Evolutionary conservation across 1,284 basidiomycete species (phyloP), one percentile per base, ranked within the genome.

Genomic region (Ceratobasidium sp.): DNA sequence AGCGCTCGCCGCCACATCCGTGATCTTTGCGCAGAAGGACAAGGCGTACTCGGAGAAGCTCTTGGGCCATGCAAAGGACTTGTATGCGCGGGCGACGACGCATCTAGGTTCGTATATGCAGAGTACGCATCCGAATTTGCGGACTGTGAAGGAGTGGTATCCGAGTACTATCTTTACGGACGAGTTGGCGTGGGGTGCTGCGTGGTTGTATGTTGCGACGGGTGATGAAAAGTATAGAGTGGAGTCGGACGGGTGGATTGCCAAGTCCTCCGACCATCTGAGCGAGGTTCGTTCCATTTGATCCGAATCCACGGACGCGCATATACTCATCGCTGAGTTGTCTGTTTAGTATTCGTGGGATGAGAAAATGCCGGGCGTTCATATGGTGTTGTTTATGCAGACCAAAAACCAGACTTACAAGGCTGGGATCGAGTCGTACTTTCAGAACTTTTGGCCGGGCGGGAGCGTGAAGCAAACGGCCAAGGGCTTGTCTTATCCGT

Each of bases 391-490:
- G 29, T 75, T 27, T 22, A 9, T 45, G 33, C 62, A 67, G 44
- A 75, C 73, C 51, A 56, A 67, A 51, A 67, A 75, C 41, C 50
- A 54, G 31, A 75, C 73, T 9, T 75, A 75, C 47, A 57, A 56
- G 50, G 33, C 73, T 33, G 73, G 63, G 1, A 53, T 75, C 33
- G 73, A 75, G 53, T 8, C 47, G 17, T 75, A 50, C 54, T 57
- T 75, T 27, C 29, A 54, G 48, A 57, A n/a, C 41, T 75, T 75
- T 53, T 57, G 41, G 27, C 73, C 73, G 19, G 73, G 73, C 27
- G 73, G 73, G 29, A 54, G n/a, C 50, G 50, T 65, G 2, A 75
- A 75, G 73, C 73, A 75, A 67, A 75, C 73, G 36, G 73, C 73
- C 31, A 67, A 67, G 33, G 73, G 73, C 36, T 44, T 75, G 45